Conservation (phyloP, 2,329 filamentous ascomycete genomes). For the Monilinia aucupariae region DNA sequence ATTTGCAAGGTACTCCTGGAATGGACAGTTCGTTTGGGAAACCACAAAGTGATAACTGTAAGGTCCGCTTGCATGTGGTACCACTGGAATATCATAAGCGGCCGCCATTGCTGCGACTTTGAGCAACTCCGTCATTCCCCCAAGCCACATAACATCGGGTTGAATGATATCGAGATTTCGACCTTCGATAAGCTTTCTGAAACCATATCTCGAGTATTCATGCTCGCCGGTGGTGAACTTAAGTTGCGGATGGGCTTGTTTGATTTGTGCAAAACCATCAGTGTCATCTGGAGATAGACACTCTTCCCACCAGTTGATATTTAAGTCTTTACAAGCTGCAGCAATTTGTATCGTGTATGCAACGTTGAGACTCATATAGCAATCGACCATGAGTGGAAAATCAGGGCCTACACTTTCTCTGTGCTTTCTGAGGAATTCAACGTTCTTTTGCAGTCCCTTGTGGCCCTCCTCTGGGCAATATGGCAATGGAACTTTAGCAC, state of each 20-base stretch:
- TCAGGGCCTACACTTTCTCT: slow-evolving; percentile 80
- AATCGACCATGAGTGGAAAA: slow-evolving; percentile 92
- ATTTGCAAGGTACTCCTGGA: slow-evolving; percentile 94
- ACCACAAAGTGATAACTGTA: slow-evolving; percentile 97
- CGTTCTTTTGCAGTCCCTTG: slow-evolving; percentile 75
- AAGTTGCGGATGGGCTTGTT: slow-evolving; percentile 80
- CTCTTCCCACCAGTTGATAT: slow-evolving; percentile 98
- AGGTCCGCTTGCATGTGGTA: slow-evolving; percentile 88
- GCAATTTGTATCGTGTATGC: slow-evolving; percentile 88
- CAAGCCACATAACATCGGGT: slow-evolving; percentile 96
- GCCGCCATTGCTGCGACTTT: slow-evolving; percentile 84
- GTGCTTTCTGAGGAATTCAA: slow-evolving; percentile 82
- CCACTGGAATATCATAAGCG: slow-evolving; percentile 89
- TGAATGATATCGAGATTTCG: slow-evolving; percentile 92
- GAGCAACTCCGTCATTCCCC: slow-evolving; percentile 84
- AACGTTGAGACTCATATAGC: slow-evolving; percentile 94
- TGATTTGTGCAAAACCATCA: slow-evolving; percentile 84
- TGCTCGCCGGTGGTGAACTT: slow-evolving; percentile 97
- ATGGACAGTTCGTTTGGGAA: slow-evolving; percentile 86
- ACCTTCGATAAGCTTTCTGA: slow-evolving; percentile 87
- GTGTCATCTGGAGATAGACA: slow-evolving; percentile 87
- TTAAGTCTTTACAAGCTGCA: slow-evolving; percentile 72
- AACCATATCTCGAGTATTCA: slow-evolving; percentile 90
- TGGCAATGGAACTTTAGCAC: slow-evolving; percentile 83
- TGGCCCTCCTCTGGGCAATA: slow-evolving; percentile 85